Conservation (phyloP, 140 eudicot species). For the Stevia rebaudiana region DNA sequence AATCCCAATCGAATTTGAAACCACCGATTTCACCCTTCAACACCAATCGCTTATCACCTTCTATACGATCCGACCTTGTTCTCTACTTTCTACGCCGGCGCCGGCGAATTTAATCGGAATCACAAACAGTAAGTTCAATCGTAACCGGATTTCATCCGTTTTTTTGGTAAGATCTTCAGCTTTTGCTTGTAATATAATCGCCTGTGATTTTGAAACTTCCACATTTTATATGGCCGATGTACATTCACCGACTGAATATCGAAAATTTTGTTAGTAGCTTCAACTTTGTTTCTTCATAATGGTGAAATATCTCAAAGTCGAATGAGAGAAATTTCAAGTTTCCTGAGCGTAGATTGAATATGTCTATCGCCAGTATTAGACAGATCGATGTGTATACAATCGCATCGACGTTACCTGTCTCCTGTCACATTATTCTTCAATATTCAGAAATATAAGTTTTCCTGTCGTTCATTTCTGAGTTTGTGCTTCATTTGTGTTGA, state of each 20-base stretch:
- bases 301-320: conserved; percentile 25
- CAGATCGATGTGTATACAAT: conserved; percentile 28
- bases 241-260: no score
- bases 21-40: not conserved
- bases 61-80: no score
- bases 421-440: conserved; percentile 20
- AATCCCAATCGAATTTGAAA: not conserved
- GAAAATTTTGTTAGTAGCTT: no score
- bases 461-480: not conserved
- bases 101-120: not conserved
- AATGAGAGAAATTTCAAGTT: conserved; percentile 35
- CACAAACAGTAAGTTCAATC: not conserved
- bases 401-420: conserved; percentile 34
- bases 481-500: not conserved
- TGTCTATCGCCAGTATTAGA: conserved; percentile 26
- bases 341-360: conserved; percentile 33
- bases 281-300: conserved; percentile 31
- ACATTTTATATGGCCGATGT: not conserved
- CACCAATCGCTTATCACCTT: not conserved
- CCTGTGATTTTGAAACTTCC: not conserved
- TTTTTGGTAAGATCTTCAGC: no score
- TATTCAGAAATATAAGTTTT: not conserved
- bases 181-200: not conserved
- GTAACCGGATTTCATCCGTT: not conserved
- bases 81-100: not conserved